A percentile compares a stretch with the other conserved stretches of the same genome.
Evolutionary conservation across 192 early-diverging fungal genomes (phyloP).

Genomic region (Mortierella alpina): DNA sequence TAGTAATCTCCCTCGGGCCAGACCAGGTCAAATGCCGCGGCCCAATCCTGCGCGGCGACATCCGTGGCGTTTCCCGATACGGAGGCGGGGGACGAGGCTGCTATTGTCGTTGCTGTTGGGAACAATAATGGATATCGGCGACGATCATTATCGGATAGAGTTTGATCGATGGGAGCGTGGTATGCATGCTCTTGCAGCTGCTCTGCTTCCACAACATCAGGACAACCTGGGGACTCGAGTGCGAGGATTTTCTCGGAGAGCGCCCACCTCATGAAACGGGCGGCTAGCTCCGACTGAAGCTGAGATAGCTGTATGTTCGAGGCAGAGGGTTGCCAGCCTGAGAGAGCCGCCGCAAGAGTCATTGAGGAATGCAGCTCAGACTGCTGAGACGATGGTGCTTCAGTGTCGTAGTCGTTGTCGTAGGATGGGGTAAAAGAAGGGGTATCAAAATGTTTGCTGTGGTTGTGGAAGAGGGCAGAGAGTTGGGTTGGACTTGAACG

Average conservation of each 20-base stretch:
- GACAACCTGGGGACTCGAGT: neutral
- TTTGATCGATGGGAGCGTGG: conserved; percentile 15
- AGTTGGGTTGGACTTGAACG: conserved; percentile 27
- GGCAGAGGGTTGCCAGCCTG: conserved; percentile 24
- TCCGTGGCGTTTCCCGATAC: neutral
- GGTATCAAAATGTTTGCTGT: neutral
- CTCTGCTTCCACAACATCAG: neutral
- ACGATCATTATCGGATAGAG: neutral
- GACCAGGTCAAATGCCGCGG: conserved; percentile 25
- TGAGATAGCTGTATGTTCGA: conserved; percentile 37
- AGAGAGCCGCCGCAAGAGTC: neutral
- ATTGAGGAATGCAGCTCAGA: neutral
- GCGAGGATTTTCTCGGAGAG: conserved; percentile 12
- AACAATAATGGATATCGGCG: no score
- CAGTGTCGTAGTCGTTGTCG: neutral
- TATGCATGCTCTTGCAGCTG: neutral
- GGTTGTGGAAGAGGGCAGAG: conserved; percentile 11
- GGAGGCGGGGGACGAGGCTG: neutral
- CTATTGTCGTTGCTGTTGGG: neutral
- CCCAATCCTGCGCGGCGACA: conserved; percentile 26
- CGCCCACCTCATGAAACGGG: conserved; percentile 32
- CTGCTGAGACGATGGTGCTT: neutral
- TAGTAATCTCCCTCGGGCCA: conserved; percentile 51
- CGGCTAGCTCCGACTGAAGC: conserved; percentile 29
- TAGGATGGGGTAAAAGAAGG: neutral